phyloP scores from a whole-genome alignment of 805 yeast genomes.

The Brettanomyces custersianus region DNA sequence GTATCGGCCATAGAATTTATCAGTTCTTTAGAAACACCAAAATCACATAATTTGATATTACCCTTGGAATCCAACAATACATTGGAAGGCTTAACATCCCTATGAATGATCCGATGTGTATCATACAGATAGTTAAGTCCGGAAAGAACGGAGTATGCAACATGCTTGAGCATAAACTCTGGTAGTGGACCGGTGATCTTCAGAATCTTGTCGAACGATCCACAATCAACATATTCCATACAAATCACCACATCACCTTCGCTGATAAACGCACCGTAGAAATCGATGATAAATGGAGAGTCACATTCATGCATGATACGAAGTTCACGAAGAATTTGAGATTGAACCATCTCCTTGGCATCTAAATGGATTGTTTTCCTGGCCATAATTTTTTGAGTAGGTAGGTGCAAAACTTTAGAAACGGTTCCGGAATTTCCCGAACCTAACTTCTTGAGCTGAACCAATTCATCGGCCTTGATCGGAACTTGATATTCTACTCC shows the following conservation, averaged over 20 bases:
- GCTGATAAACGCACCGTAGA: conserved; percentile 80
- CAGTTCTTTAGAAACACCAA: conserved; percentile 90
- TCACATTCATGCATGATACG: conserved; percentile 87
- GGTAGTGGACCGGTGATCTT: conserved; percentile 55
- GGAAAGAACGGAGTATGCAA: conserved; percentile 65
- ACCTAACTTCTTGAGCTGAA: conserved; percentile 72
- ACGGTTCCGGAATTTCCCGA: conserved; percentile 94
- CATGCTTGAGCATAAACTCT: conserved; percentile 59
- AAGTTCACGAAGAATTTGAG: conserved; percentile 81
- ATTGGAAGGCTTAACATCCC: conserved; percentile 95
- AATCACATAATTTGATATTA: conserved; percentile 86
- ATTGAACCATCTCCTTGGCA: conserved; percentile 64
- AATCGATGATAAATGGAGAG: conserved; percentile 75
- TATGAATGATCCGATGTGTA: conserved; percentile 79
- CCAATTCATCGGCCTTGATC: conserved; percentile 56
- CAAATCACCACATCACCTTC: conserved; percentile 76
- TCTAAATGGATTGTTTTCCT: conserved; percentile 82
- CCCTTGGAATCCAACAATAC: conserved; percentile 83
- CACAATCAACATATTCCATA: conserved; percentile 95
- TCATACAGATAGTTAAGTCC: conserved; percentile 80
- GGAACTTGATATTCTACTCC: conserved; percentile 46
- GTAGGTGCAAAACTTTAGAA: conserved; percentile 77
- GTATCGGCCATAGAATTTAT: conserved; percentile 95
- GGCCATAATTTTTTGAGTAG: conserved; percentile 85
- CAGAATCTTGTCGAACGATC: conserved; percentile 77